Evolutionary conservation across 1,139 yeast genomes (phyloP).

Genomic region (Candida tropicalis): DNA sequence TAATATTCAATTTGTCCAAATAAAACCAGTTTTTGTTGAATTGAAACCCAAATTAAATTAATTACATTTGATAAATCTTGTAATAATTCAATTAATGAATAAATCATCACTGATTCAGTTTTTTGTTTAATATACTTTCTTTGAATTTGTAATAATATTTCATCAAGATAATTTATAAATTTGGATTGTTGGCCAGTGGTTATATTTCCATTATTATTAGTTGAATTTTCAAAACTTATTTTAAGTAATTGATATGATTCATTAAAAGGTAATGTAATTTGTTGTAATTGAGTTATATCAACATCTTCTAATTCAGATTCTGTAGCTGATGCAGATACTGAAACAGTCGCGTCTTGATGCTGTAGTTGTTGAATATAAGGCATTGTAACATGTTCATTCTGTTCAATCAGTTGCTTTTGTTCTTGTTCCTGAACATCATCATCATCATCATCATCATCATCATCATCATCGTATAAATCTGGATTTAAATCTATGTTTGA

Average conservation of each 20-base stretch:
- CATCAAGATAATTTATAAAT: conserved; percentile 63
- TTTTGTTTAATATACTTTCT: conserved; percentile 66
- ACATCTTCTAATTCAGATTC: conserved; percentile 18
- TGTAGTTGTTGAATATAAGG: conserved; percentile 6
- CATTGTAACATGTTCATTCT: background rate
- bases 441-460: conserved; percentile 15
- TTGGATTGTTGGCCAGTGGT: conserved; percentile 55
- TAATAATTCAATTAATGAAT: conserved; percentile 43
- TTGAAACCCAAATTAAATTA: conserved; percentile 62
- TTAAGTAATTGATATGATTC: conserved; percentile 22
- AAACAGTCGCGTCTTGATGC: background rate
- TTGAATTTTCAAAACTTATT: conserved; percentile 9
- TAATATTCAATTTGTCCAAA: conserved; percentile 66
- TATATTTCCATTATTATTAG: conserved; percentile 3
- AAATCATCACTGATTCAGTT: conserved; percentile 34
- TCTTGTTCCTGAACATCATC: background rate
- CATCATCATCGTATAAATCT: conserved; percentile 37
- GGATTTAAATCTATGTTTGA: conserved; percentile 44
- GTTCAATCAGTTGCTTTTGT: background rate
- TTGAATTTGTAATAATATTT: conserved; percentile 56
- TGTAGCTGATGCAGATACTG: conserved; percentile 5
- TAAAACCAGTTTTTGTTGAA: conserved; percentile 24
- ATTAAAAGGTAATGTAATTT: conserved; percentile 34
- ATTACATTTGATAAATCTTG: conserved; percentile 48
- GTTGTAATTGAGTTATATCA: conserved; percentile 17